A percentile compares a stretch with the other conserved stretches of the same genome.
These are phyloP conservation scores for Spergularia marina DNA, from an alignment of 148 eudicot genomes.

Conservation along the genomic window DNA sequence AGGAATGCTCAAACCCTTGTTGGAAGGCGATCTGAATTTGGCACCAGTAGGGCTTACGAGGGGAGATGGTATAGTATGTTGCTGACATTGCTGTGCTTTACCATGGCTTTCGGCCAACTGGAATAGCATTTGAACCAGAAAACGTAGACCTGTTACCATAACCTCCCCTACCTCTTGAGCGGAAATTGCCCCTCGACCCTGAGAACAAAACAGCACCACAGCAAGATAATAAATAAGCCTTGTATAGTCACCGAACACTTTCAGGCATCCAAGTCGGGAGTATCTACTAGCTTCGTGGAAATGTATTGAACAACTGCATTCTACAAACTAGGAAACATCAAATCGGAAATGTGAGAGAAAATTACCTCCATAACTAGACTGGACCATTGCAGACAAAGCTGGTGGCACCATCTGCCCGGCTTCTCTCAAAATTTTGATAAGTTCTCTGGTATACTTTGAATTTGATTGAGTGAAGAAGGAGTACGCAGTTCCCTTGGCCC, in stretches of 20 bases:
- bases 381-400: constrained; percentile 59
- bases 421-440: constrained; percentile 82
- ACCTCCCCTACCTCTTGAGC: constrained; percentile 93
- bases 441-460: constrained; percentile 68
- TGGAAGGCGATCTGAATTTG: neutral
- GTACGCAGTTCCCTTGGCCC: constrained; percentile 87
- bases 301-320: too few relatives aligned
- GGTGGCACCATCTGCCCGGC: constrained; percentile 88
- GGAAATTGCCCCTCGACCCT: constrained; percentile 66
- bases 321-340: too few relatives aligned
- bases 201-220: constrained; percentile 17
- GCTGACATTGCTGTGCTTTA: constrained; percentile 20
- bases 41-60: neutral
- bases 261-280: neutral
- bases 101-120: constrained; percentile 65
- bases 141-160: constrained; percentile 58
- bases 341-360: neutral
- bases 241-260: too few relatives aligned
- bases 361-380: constrained; percentile 61
- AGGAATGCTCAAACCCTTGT: neutral
- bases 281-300: too few relatives aligned
- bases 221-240: neutral
- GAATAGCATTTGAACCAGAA: constrained; percentile 66
- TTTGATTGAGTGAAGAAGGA: constrained; percentile 90
- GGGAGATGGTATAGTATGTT: too few relatives aligned